These are phyloP conservation scores for Candida pseudofarinosa DNA, from an alignment of 805 yeast genomes.

Conservation along the genomic window DNA sequence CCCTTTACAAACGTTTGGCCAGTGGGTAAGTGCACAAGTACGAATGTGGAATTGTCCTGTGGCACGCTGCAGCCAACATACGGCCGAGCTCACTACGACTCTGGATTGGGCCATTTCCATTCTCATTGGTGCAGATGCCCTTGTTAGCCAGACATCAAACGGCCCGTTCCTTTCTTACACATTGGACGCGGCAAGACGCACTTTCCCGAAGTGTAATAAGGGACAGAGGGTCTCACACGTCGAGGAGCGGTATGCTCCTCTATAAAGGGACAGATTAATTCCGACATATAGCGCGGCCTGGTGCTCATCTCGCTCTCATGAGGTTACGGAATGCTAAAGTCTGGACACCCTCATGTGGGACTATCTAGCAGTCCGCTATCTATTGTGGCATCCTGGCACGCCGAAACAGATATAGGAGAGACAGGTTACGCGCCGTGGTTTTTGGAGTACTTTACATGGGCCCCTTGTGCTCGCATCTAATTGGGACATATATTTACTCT, in stretches of 20 bases:
- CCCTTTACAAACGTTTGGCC: neutral
- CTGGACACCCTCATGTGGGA: too few species aligned
- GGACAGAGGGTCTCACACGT: neutral
- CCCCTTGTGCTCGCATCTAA: too few species aligned
- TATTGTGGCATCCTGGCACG: too few species aligned
- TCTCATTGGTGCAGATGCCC: neutral
- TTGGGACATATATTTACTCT: too few species aligned
- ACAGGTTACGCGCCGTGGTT: too few species aligned
- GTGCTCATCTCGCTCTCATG: neutral
- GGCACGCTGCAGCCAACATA: neutral
- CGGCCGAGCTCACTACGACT: neutral
- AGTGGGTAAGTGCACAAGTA: neutral
- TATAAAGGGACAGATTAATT: neutral
- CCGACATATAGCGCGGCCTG: neutral
- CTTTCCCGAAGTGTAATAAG: neutral
- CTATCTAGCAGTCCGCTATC: too few species aligned
- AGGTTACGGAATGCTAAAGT: neutral
- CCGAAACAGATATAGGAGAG: too few species aligned
- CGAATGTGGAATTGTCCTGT: neutral
- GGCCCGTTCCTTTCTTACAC: neutral
- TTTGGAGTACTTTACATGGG: too few species aligned
- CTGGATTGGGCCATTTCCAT: neutral
- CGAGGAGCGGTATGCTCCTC: neutral
- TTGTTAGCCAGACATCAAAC: neutral
- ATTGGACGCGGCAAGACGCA: neutral